Conservation (phyloP, 1,139 yeast genomes). For the Lodderomyces parapsilosis region DNA sequence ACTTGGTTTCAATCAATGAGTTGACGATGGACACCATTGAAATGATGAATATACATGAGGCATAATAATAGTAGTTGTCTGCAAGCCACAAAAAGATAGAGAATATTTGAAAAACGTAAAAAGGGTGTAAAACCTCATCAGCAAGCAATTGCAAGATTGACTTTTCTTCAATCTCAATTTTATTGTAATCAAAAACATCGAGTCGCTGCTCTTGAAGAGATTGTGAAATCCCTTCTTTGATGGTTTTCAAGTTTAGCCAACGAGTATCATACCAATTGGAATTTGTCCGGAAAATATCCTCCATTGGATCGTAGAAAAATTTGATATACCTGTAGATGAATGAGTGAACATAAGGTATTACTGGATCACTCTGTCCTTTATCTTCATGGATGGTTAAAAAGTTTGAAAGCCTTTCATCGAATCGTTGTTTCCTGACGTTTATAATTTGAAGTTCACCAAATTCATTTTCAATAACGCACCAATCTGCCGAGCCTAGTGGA, state of each 20-base stretch:
- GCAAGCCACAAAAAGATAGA: conserved; percentile 89
- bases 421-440: conserved; percentile 55
- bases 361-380: conserved; percentile 45
- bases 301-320: conserved; percentile 80
- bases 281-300: conserved; percentile 81
- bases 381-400: conserved; percentile 45
- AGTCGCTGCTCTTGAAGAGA: conserved; percentile 66
- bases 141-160: conserved; percentile 61
- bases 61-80: conserved; percentile 91
- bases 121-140: conserved; percentile 92
- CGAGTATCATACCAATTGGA: conserved; percentile 79
- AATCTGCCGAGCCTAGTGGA: conserved; percentile 79
- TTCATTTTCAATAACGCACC: conserved; percentile 94
- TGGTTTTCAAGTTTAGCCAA: conserved; percentile 63
- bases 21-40: conserved; percentile 78
- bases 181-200: conserved; percentile 73
- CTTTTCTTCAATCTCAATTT: conserved; percentile 76
- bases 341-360: conserved; percentile 65
- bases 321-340: conserved; percentile 82
- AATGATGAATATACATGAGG: conserved; percentile 84
- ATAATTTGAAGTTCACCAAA: conserved; percentile 78
- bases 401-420: conserved; percentile 69
- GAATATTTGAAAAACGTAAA: conserved; percentile 89
- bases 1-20: conserved; percentile 79
- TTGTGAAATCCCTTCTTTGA: conserved; percentile 71